These are phyloP conservation scores for Allodekkera sacchari DNA, from an alignment of 805 yeast species.

Conservation along the genomic window DNA sequence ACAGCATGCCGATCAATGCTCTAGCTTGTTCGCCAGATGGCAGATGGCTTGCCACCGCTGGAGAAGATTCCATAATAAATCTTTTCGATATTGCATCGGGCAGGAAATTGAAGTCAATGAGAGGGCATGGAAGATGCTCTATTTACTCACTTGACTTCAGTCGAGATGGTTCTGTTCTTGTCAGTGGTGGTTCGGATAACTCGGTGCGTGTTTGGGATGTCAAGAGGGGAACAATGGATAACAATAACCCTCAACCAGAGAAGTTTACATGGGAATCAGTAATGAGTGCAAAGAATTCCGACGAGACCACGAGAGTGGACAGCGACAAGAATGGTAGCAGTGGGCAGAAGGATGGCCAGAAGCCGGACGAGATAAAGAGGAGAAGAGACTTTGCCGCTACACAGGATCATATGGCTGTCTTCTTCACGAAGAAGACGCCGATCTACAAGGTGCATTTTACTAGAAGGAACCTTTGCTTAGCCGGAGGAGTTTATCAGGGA, in stretches of 20 bases:
- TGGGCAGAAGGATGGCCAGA: slow-evolving; percentile 12
- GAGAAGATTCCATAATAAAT: slow-evolving; percentile 82
- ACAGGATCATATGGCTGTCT: slow-evolving; percentile 86
- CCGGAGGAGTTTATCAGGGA: slow-evolving; percentile 79
- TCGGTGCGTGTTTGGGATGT: slow-evolving; percentile 96
- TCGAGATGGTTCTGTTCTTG: slow-evolving; percentile 79
- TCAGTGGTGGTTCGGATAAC: slow-evolving; percentile 88
- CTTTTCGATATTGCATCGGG: slow-evolving; percentile 96
- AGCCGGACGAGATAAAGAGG: slow-evolving; percentile 39
- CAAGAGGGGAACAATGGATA: slow-evolving; percentile 73
- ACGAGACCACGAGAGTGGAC: slow-evolving; percentile 12
- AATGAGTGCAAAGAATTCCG: slow-evolving; percentile 24
- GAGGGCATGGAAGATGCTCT: slow-evolving; percentile 87
- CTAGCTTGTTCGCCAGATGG: slow-evolving; percentile 95
- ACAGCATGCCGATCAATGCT: slow-evolving; percentile 79
- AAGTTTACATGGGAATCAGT: slow-evolving; percentile 33
- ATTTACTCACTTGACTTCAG: slow-evolving; percentile 81
- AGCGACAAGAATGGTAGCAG: slow-evolving; percentile 20
- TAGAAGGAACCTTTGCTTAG: slow-evolving; percentile 79
- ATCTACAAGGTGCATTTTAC: slow-evolving; percentile 91
- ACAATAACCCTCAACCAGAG: slow-evolving; percentile 61
- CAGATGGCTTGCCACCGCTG: slow-evolving; percentile 90
- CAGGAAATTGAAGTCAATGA: slow-evolving; percentile 78
- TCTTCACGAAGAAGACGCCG: slow-evolving; percentile 88
- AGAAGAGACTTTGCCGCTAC: slow-evolving; percentile 72